These are phyloP conservation scores for Cryphonectria radicalis DNA, from an alignment of 2,329 filamentous ascomycete species.

Conservation along the genomic window DNA sequence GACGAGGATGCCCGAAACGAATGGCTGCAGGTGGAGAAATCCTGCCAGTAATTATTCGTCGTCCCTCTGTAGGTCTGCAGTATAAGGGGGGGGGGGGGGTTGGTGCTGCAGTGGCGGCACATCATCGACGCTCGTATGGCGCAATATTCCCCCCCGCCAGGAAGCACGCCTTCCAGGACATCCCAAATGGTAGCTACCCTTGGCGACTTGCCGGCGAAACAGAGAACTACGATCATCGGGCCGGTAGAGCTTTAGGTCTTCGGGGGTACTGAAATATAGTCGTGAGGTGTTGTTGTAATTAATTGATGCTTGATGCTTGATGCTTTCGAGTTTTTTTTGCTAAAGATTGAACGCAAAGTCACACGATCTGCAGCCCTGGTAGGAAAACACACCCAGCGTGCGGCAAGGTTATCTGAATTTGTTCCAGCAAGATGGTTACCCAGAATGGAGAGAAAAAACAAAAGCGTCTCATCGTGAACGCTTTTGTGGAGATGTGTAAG, in stretches of 20 bases:
- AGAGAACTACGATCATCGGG: neutral
- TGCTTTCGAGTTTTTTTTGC: neutral
- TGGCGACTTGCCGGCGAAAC: neutral
- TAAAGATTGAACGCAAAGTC: neutral
- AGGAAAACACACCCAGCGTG: no score
- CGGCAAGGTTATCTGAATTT: neutral
- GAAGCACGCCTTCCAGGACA: conserved; percentile 4
- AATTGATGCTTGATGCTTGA: neutral
- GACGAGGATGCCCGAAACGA: neutral
- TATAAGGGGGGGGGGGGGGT: conserved; percentile 11
- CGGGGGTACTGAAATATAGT: neutral
- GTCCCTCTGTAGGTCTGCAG: conserved; percentile 19
- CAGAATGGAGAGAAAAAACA: conserved; percentile 11
- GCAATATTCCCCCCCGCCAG: conserved; percentile 23
- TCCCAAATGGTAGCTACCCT: neutral
- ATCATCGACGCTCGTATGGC: conserved; percentile 26
- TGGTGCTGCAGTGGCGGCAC: conserved; percentile 13
- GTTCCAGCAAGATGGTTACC: conserved; percentile 12
- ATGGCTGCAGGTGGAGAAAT: neutral
- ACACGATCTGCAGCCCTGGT: neutral
- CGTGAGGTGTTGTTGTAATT: neutral
- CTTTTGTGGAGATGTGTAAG: conserved; percentile 33
- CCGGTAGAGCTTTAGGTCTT: neutral
- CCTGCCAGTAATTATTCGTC: neutral
- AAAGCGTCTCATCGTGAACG: conserved; percentile 30